phyloP scores from a whole-genome alignment of 2,329 filamentous ascomycete species.

The Xylariaceae sp. region DNA sequence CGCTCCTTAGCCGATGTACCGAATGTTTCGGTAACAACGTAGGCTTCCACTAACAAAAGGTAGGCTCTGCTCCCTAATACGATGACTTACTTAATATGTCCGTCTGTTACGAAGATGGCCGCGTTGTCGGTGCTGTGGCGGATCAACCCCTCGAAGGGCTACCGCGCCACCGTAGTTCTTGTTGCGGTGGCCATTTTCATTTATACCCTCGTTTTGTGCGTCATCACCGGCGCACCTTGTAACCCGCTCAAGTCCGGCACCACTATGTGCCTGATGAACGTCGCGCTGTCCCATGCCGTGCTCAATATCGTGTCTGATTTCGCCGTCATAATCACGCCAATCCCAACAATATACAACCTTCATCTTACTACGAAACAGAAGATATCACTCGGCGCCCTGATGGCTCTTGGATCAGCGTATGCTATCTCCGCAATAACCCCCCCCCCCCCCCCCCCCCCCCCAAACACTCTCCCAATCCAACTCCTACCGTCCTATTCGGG shows the following conservation, averaged over 20 bases:
- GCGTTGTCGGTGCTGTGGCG: conserved; percentile 6
- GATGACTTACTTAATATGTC: too few species aligned
- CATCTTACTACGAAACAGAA: conserved; percentile 7
- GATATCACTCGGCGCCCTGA: conserved; percentile 2
- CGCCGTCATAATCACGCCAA: conserved; percentile 2
- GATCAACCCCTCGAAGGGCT: conserved; percentile 5
- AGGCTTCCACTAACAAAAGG: too few species aligned
- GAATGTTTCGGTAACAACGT: too few species aligned
- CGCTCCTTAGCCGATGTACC: too few species aligned
- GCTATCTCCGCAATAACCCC: background rate
- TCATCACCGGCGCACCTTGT: conserved; percentile 5
- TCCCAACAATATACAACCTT: conserved; percentile 3
- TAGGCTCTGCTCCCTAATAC: too few species aligned
- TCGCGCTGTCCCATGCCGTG: conserved; percentile 6
- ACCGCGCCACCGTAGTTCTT: background rate
- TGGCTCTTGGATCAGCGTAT: conserved; percentile 7
- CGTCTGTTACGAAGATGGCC: conserved; percentile 2
- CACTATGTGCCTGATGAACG: conserved; percentile 1
- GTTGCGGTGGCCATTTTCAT: background rate
- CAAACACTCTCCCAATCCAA: too few species aligned
- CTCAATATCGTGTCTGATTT: conserved; percentile 9
- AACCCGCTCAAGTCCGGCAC: conserved; percentile 6
- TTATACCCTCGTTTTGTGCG: conserved; percentile 1
- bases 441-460: too few species aligned
- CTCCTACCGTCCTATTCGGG: too few species aligned